phyloP scores from a whole-genome alignment of 345 rosid species.

The Hibiscus syriacus region DNA sequence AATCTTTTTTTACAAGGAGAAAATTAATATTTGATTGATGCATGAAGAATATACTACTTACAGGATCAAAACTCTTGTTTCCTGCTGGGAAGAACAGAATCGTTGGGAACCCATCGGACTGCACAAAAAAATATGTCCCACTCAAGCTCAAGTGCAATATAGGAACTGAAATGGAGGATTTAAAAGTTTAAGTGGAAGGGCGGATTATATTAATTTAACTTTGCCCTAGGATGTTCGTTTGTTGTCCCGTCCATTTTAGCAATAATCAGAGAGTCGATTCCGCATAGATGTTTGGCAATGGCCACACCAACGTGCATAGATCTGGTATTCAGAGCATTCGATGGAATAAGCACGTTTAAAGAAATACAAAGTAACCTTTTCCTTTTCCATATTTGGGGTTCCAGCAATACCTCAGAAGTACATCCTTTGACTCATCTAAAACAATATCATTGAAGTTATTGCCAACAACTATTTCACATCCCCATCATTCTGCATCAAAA shows the following conservation, averaged over 20 bases:
- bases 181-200: not conserved
- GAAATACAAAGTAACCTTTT: not conserved
- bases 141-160: not conserved
- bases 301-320: slow-evolving; percentile 99
- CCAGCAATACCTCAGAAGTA: slow-evolving; percentile 79
- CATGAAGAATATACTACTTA: slow-evolving; percentile 28
- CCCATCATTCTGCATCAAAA: slow-evolving; percentile 62
- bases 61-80: slow-evolving; percentile 95
- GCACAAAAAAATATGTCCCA: slow-evolving; percentile 17
- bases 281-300: slow-evolving; percentile 85
- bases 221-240: slow-evolving; percentile 95
- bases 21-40: not conserved
- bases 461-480: slow-evolving; percentile 96
- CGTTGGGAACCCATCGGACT: slow-evolving; percentile 96
- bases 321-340: slow-evolving; percentile 32
- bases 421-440: slow-evolving; percentile 91
- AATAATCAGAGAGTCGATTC: slow-evolving; percentile 74
- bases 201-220: slow-evolving; percentile 39
- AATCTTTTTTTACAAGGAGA: not conserved
- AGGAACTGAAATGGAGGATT: not conserved
- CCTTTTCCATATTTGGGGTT: not conserved
- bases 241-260: slow-evolving; percentile 99
- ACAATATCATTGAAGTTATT: slow-evolving; percentile 87
- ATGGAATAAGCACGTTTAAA: not conserved
- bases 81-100: slow-evolving; percentile 97